Conservation (phyloP, 306 rosid species). For the Trifolium fragiferum region DNA sequence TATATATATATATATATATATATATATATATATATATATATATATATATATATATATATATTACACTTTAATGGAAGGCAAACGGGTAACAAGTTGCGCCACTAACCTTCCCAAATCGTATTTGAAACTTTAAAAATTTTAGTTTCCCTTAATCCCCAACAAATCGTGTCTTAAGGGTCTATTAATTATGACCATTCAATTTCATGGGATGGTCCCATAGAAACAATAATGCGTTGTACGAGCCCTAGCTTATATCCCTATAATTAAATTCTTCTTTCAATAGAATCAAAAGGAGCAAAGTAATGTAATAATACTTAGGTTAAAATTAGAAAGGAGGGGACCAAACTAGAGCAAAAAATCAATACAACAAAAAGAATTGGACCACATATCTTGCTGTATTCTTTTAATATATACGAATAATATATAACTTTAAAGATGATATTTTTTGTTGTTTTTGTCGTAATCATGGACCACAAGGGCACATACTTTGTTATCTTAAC, state of each 20-base stretch:
- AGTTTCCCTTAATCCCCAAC: constrained; percentile 28
- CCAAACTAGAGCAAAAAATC: constrained; percentile 12
- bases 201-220: constrained; percentile 34
- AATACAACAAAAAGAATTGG: constrained; percentile 31
- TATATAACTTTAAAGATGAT: constrained; percentile 13
- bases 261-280: constrained; percentile 27
- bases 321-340: constrained; percentile 37
- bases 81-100: too few species aligned
- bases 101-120: too few species aligned
- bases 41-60: too few species aligned
- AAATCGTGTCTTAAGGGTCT: constrained; percentile 21
- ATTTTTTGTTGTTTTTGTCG: constrained; percentile 8
- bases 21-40: too few species aligned
- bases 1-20: too few species aligned
- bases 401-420: constrained; percentile 32
- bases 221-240: constrained; percentile 4
- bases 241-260: constrained; percentile 33
- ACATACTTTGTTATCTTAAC: constrained; percentile 42
- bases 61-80: too few species aligned
- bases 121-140: not conserved
- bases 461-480: constrained; percentile 48
- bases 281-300: constrained; percentile 12
- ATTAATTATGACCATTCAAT: constrained; percentile 9
- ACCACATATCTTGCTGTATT: constrained; percentile 38
- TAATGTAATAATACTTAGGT: constrained; percentile 14